A percentile compares a stretch with the other conserved stretches of the same genome.
phyloP scores from a whole-genome alignment of 768 basidiomycete species.

The Mycena latifolia region DNA sequence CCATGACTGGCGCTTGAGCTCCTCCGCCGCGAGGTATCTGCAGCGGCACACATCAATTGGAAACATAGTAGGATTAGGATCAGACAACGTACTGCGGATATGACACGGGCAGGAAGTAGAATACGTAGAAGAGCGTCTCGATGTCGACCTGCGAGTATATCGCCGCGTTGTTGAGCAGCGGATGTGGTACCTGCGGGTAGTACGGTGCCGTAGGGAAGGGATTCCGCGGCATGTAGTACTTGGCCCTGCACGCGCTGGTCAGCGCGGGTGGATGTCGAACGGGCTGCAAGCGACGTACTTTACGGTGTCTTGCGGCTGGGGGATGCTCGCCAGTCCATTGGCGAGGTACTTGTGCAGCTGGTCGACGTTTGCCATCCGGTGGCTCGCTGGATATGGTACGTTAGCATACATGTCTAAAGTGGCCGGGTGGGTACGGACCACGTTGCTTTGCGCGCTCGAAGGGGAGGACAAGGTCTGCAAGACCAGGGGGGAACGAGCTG shows the following conservation, averaged over 20 bases:
- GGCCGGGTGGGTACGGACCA: constrained; percentile 59
- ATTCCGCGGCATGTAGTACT: constrained; percentile 95
- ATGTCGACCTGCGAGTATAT: constrained; percentile 94
- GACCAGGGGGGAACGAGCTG: constrained; percentile 79
- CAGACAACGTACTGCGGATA: constrained; percentile 89
- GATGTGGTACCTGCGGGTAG: constrained; percentile 91
- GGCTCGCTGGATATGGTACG: constrained; percentile 61
- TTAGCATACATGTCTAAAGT: not conserved
- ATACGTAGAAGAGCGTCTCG: constrained; percentile 98
- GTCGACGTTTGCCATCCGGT: constrained; percentile 88
- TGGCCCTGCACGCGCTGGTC: constrained; percentile 72
- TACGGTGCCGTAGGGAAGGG: constrained; percentile 90
- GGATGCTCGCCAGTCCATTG: constrained; percentile 85
- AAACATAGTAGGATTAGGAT: not conserved
- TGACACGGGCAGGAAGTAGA: constrained; percentile 97
- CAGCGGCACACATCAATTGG: not conserved
- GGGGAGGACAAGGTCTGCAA: constrained; percentile 95
- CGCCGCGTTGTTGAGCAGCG: constrained; percentile 82
- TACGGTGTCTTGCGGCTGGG: constrained; percentile 94
- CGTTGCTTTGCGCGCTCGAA: constrained; percentile 98
- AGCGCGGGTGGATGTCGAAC: not conserved
- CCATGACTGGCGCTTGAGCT: constrained; percentile 98
- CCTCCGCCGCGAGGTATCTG: constrained; percentile 95
- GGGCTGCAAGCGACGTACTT: constrained; percentile 74
- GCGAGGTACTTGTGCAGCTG: constrained; percentile 94